These are phyloP conservation scores for Aspergillus ruber DNA, from an alignment of 2,329 filamentous ascomycete genomes.

Conservation along the genomic window DNA sequence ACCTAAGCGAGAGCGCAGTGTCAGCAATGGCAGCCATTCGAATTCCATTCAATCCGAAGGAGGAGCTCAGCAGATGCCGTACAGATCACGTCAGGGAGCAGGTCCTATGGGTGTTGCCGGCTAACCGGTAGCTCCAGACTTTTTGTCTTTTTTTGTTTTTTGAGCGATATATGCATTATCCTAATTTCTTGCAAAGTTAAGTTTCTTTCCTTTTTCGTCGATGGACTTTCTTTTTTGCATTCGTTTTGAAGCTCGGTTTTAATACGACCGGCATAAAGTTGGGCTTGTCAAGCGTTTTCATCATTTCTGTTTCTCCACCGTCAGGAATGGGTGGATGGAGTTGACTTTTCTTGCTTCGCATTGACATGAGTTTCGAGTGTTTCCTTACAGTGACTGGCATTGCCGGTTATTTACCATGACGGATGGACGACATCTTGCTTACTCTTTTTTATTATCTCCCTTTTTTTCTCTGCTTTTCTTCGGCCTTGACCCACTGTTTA, in stretches of 20 bases:
- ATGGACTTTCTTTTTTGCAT: background rate
- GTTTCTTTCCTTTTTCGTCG: conserved; percentile 5
- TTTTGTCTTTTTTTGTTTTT: conserved; percentile 8
- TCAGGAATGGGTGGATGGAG: conserved; percentile 24
- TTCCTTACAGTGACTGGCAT: conserved; percentile 5
- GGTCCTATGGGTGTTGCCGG: conserved; percentile 36
- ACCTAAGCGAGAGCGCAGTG: conserved; percentile 27
- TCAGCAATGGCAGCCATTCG: conserved; percentile 29
- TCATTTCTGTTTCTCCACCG: conserved; percentile 16
- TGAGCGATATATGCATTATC: conserved; percentile 2
- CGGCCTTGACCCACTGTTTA: conserved; percentile 5
- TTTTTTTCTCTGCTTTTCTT: conserved; percentile 2
- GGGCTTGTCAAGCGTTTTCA: conserved; percentile 24
- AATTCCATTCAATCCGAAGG: conserved; percentile 20
- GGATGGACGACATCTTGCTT: conserved; percentile 9
- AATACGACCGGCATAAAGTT: conserved; percentile 12
- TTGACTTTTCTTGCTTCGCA: conserved; percentile 15
- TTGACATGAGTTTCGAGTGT: conserved; percentile 17
- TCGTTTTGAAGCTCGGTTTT: conserved; percentile 6
- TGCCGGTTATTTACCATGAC: conserved; percentile 13
- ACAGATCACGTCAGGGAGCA: conserved; percentile 30
- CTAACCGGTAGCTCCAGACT: conserved; percentile 10
- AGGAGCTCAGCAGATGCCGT: conserved; percentile 28
- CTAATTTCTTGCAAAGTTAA: conserved; percentile 13
- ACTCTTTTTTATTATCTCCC: conserved; percentile 5